A percentile compares a stretch with the other conserved stretches of the same genome.
Conservation (phyloP, 1,284 basidiomycete genomes). For the Apiotrichum mycotoxinovorans region DNA sequence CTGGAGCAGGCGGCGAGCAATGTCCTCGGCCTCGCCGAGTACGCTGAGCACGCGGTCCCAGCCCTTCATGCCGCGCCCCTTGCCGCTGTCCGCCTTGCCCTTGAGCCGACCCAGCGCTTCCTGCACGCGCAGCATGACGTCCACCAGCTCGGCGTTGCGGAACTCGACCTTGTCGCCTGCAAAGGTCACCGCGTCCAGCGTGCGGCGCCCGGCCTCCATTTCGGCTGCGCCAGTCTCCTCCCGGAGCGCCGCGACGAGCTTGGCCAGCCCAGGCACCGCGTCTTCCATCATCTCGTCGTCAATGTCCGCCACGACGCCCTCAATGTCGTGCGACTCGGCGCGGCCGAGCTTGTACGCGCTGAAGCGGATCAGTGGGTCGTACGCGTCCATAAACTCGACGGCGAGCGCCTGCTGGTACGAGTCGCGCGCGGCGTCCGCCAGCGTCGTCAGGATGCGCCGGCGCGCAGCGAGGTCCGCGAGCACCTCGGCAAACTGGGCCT, state of each 20-base stretch:
- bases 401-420: conserved; percentile 88
- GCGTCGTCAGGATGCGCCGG: conserved; percentile 62
- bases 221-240: conserved; percentile 50
- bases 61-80: conserved; percentile 51
- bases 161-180: conserved; percentile 79
- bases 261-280: conserved; percentile 33
- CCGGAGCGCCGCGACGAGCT: conserved; percentile 34
- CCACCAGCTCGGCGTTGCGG: conserved; percentile 86
- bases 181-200: conserved; percentile 66
- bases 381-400: conserved; percentile 75
- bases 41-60: conserved; percentile 79
- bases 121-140: conserved; percentile 77
- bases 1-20: conserved; percentile 71
- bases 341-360: conserved; percentile 77
- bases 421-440: conserved; percentile 57
- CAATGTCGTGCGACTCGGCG: conserved; percentile 72
- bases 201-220: conserved; percentile 55
- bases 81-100: conserved; percentile 50
- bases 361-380: conserved; percentile 86
- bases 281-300: conserved; percentile 61
- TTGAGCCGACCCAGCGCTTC: conserved; percentile 60
- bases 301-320: conserved; percentile 70
- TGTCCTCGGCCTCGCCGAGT: conserved; percentile 80
- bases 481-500: conserved; percentile 71
- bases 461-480: conserved; percentile 74